These are phyloP conservation scores for Tulasnella sp. DNA, from an alignment of 768 basidiomycete species.

Conservation along the genomic window DNA sequence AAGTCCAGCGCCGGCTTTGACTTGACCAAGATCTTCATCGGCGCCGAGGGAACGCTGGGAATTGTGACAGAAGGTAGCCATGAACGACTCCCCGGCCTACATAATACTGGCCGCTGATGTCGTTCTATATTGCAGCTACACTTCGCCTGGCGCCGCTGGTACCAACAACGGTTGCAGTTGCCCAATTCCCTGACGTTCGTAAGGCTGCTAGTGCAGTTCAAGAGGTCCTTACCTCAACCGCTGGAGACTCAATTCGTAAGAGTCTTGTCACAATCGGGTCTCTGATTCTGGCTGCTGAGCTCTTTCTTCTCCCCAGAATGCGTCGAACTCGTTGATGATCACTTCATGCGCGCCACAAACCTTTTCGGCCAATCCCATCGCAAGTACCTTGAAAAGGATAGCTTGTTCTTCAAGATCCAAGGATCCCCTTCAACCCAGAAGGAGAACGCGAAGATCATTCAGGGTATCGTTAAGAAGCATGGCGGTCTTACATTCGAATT, in stretches of 20 bases:
- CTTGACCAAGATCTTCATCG: conserved; percentile 81
- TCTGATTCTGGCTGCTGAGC: conserved; percentile 5
- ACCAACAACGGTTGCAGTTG: conserved; percentile 83
- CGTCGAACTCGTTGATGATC: conserved; percentile 78
- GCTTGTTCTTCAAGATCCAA: conserved; percentile 89
- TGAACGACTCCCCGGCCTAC: not conserved
- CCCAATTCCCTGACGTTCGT: conserved; percentile 76
- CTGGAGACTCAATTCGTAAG: conserved; percentile 71
- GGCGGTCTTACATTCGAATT: conserved; percentile 66
- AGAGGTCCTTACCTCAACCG: conserved; percentile 66
- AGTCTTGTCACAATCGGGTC: conserved; percentile 31
- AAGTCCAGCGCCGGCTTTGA: conserved; percentile 90
- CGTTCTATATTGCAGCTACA: conserved; percentile 52
- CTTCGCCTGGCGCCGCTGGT: conserved; percentile 73
- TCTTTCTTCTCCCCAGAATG: conserved; percentile 53
- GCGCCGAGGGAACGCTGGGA: conserved; percentile 84
- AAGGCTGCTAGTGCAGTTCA: conserved; percentile 75
- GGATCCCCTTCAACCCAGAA: conserved; percentile 60
- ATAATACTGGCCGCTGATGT: not conserved
- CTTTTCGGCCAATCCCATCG: conserved; percentile 51
- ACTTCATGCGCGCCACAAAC: conserved; percentile 77
- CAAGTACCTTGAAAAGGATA: conserved; percentile 67
- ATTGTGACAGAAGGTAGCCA: conserved; percentile 75
- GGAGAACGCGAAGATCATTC: conserved; percentile 55
- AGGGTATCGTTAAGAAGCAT: conserved; percentile 61